phyloP scores from a whole-genome alignment of 176 grass and related monocot species.

The Aegilops tauschii region DNA sequence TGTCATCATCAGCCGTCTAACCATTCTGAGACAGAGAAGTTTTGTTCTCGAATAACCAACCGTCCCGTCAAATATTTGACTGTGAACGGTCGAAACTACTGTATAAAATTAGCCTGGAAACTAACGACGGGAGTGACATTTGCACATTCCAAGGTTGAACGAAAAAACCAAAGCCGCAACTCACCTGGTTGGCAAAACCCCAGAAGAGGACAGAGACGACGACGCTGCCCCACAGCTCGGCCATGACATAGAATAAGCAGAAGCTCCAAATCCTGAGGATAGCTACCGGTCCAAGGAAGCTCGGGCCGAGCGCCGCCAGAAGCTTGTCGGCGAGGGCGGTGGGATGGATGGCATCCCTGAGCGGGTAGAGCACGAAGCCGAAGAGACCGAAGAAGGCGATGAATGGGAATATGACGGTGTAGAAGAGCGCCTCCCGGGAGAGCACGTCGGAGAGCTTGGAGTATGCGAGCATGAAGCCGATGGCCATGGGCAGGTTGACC shows the following conservation, averaged over 20 bases:
- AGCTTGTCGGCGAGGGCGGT: conserved; percentile 73
- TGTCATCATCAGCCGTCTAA: conserved; percentile 1
- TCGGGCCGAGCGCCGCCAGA: conserved; percentile 64
- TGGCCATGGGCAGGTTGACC: conserved; percentile 84
- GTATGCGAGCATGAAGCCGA: conserved; percentile 92
- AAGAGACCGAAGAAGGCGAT: conserved; percentile 84
- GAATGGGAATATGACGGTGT: conserved; percentile 84
- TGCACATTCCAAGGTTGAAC: conserved; percentile 2
- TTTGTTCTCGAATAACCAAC: background rate
- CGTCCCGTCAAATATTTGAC: background rate
- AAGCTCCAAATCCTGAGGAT: conserved; percentile 92
- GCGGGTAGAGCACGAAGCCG: conserved; percentile 76
- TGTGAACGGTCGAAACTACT: background rate
- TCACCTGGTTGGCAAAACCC: conserved; percentile 88
- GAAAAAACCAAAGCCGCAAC: background rate
- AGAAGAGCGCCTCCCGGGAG: conserved; percentile 78
- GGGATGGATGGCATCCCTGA: conserved; percentile 66
- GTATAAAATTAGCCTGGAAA: background rate
- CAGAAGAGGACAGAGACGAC: conserved; percentile 92
- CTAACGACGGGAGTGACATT: background rate
- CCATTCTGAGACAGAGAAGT: background rate
- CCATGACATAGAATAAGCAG: conserved; percentile 96
- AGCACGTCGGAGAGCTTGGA: conserved; percentile 81
- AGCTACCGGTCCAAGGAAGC: conserved; percentile 67
- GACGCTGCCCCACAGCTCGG: conserved; percentile 87